Percentiles rank a stretch among this genome's conserved stretches.
These are phyloP conservation scores for Fomes fomentarius DNA, from an alignment of 1,284 basidiomycete species.

Conservation along the genomic window DNA sequence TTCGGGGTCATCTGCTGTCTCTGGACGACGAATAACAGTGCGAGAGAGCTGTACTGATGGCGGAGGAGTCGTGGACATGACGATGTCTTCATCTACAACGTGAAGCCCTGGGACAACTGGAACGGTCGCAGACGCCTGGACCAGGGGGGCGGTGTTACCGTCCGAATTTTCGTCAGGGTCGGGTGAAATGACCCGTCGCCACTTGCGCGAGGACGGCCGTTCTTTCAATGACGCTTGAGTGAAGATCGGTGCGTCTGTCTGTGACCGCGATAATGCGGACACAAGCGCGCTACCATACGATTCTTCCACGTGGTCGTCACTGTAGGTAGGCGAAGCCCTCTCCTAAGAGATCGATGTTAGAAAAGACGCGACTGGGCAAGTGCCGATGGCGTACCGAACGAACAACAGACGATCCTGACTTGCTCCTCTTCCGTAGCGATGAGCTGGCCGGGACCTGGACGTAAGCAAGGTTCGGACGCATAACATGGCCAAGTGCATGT, in stretches of 20 bases:
- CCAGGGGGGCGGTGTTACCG: background rate
- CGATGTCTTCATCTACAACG: background rate
- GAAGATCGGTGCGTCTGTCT: background rate
- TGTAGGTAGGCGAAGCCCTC: too few species aligned
- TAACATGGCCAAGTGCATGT: background rate
- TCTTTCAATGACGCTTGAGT: background rate
- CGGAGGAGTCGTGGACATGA: background rate
- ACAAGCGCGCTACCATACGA: constrained; percentile 5
- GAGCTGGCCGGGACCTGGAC: background rate
- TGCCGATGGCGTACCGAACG: constrained; percentile 5
- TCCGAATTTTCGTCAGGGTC: background rate
- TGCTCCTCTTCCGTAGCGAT: background rate
- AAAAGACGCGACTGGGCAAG: too few species aligned
- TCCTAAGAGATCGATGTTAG: too few species aligned
- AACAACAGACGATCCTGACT: background rate
- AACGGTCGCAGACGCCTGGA: background rate
- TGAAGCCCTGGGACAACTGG: background rate
- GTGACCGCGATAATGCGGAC: background rate
- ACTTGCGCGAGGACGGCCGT: background rate
- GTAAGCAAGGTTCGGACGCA: background rate
- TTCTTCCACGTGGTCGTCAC: background rate
- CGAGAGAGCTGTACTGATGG: too few species aligned
- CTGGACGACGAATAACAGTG: too few species aligned
- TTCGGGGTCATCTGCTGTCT: too few species aligned
- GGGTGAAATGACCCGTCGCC: constrained; percentile 1